Evolutionary conservation across 1,284 basidiomycete genomes (phyloP), one percentile per base, ranked within the genome.

Genomic region (Peniophora sp.): DNA sequence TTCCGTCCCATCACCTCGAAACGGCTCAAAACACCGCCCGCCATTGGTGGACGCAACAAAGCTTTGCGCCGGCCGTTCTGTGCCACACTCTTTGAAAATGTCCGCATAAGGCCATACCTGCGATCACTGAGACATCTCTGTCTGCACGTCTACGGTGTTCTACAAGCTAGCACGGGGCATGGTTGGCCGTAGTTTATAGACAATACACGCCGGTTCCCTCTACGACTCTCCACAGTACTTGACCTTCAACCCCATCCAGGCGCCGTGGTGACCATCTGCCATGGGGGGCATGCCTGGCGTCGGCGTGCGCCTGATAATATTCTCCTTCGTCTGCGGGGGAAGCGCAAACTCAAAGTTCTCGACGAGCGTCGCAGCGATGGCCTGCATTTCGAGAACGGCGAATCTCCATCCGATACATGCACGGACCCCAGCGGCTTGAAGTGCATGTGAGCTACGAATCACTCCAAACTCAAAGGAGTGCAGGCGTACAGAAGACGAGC

Each of bases 351-450:
- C 54, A 53, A 65, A 64, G 15, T 58, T 54, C 35, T 58, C 59
- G 22, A 64, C 18, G 3, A 65, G 44, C 39, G 59, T 57, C 6
- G 54, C 52, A 17, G 58, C 18, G 24, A 66, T 47, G 3, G 54
- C 53, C 32, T 61, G 64, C 54, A 64, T 54, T 52, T 64, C 64
- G 32, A 60, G 52, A 32, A 67, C 41, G 18, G 62, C 57, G 53
- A 68, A 68, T 24, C 60, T 57, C 27, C 27, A 32, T 32, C 27
- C 67, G 15, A 68, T 60, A 50, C 67, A 69, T 1, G 58, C 59
- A 3, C 62, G 61, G 8, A 58, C 24, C 1, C 68, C 67, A 10
- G 55, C 62, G 23, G 64, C 51, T 56, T 20, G 15, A 20, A 10
- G 23, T 36, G 41, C n/a, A 36, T 36, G 34, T 10, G 10, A n/a